These are phyloP conservation scores for Microstroma glucosiphilum DNA, from an alignment of 1,284 basidiomycete species.

Conservation along the genomic window DNA sequence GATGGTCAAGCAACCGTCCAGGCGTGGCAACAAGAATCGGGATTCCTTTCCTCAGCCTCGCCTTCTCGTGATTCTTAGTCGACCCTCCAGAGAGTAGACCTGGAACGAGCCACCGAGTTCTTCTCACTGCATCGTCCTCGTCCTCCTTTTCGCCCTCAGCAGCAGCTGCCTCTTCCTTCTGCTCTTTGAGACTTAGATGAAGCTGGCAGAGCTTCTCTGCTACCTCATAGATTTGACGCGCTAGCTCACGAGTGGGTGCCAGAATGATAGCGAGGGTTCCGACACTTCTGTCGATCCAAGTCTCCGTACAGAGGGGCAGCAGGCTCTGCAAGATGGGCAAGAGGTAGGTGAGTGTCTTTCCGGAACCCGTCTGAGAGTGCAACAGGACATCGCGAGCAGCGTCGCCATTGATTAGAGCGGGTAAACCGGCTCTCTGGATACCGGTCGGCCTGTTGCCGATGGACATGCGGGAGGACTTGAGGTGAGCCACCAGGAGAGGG, in stretches of 20 bases:
- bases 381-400: conserved; percentile 76
- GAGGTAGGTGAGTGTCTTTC: conserved; percentile 90
- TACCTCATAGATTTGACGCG: conserved; percentile 80
- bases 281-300: conserved; percentile 63
- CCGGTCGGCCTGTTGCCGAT: conserved; percentile 75
- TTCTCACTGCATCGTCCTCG: conserved; percentile 54
- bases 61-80: conserved; percentile 68
- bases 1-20: conserved; percentile 66
- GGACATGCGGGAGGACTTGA: conserved; percentile 67
- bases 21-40: conserved; percentile 68
- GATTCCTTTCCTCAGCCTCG: conserved; percentile 64
- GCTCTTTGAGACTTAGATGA: conserved; percentile 8
- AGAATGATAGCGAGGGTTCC: conserved; percentile 93
- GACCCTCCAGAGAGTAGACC: conserved; percentile 75
- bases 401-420: conserved; percentile 50
- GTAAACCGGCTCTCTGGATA: conserved; percentile 77
- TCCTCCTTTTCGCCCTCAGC: conserved; percentile 41
- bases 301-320: conserved; percentile 72
- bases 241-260: conserved; percentile 87
- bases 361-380: conserved; percentile 95
- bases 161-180: conserved; percentile 24
- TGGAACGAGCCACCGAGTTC: conserved; percentile 78
- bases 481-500: conserved; percentile 71
- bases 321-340: conserved; percentile 92
- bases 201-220: conserved; percentile 59